phyloP scores from a whole-genome alignment of 169 alveolate genomes.

The Neospora caninum region DNA sequence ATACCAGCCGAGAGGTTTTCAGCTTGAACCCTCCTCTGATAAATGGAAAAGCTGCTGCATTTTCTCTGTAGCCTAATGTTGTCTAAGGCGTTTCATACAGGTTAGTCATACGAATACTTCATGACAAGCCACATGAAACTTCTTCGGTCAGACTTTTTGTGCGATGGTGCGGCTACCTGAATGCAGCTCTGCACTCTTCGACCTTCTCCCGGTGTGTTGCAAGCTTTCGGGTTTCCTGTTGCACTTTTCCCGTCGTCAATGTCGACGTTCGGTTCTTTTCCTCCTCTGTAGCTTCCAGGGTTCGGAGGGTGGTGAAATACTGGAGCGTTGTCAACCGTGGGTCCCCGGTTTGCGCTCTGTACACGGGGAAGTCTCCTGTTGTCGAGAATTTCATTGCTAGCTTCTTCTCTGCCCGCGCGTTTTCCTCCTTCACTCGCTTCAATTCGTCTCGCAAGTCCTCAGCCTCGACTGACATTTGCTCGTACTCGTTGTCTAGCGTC shows the following conservation, averaged over 20 bases:
- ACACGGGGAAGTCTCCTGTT: slow-evolving; percentile 2
- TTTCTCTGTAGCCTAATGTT: too few relatives aligned
- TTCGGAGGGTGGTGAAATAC: not conserved
- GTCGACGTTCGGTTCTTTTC: not conserved
- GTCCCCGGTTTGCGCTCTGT: slow-evolving; percentile 21
- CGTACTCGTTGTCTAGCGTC: not conserved
- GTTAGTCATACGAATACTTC: too few relatives aligned
- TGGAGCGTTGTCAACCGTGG: not conserved
- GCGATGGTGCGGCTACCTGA: not conserved
- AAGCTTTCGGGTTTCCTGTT: not conserved
- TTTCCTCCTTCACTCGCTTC: slow-evolving; percentile 16
- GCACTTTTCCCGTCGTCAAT: not conserved
- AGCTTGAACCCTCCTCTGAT: too few relatives aligned
- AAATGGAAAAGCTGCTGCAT: too few relatives aligned
- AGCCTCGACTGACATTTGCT: not conserved
- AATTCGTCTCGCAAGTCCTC: not conserved
- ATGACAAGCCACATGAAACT: too few relatives aligned
- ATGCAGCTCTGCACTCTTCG: slow-evolving; percentile 18
- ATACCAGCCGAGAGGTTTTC: too few relatives aligned
- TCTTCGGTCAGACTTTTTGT: not conserved
- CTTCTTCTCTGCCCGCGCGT: not conserved
- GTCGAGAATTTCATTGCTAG: slow-evolving; percentile 4
- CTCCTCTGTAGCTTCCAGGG: not conserved
- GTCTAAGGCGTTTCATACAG: too few relatives aligned
- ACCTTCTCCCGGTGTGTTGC: slow-evolving; percentile 13